Conservation (phyloP, 345 rosid species). For the Acer saccharum region DNA sequence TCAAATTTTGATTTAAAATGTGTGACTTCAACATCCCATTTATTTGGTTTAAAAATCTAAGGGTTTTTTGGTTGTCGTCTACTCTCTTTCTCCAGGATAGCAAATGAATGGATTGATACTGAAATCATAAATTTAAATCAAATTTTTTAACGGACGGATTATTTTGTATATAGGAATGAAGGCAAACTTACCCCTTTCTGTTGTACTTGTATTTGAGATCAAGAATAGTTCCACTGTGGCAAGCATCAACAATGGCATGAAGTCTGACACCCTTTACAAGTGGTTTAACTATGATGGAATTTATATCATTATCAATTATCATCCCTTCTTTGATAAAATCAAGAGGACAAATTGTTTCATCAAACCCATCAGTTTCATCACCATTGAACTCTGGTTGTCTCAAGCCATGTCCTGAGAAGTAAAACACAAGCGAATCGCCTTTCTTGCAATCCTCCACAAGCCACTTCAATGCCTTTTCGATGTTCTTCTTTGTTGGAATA, state of each 20-base stretch:
- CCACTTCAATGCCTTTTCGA: constrained; percentile 46
- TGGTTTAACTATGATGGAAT: constrained; percentile 48
- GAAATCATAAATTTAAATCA: too few relatives aligned
- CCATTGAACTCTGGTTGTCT: constrained; percentile 38
- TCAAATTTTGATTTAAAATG: too few relatives aligned
- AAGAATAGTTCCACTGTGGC: constrained; percentile 71
- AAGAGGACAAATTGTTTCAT: constrained; percentile 57
- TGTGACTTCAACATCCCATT: too few relatives aligned
- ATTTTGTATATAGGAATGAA: background rate
- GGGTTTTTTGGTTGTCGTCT: too few relatives aligned
- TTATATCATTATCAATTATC: constrained; percentile 53
- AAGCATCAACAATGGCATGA: constrained; percentile 66
- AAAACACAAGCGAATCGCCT: constrained; percentile 58
- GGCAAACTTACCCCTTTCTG: constrained; percentile 29
- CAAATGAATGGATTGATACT: too few relatives aligned
- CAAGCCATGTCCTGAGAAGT: constrained; percentile 65
- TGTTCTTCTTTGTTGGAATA: constrained; percentile 54
- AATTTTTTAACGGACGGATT: too few relatives aligned
- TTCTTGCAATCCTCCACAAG: constrained; percentile 42
- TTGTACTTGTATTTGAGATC: constrained; percentile 49
- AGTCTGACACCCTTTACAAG: constrained; percentile 50
- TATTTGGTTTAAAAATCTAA: too few relatives aligned
- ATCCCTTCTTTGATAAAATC: constrained; percentile 50
- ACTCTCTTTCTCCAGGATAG: too few relatives aligned
- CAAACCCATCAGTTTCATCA: constrained; percentile 62